A percentile compares a stretch with the other conserved stretches of the same genome.
phyloP scores from a whole-genome alignment of 1,139 yeast species.

The Candida neerlandica region DNA sequence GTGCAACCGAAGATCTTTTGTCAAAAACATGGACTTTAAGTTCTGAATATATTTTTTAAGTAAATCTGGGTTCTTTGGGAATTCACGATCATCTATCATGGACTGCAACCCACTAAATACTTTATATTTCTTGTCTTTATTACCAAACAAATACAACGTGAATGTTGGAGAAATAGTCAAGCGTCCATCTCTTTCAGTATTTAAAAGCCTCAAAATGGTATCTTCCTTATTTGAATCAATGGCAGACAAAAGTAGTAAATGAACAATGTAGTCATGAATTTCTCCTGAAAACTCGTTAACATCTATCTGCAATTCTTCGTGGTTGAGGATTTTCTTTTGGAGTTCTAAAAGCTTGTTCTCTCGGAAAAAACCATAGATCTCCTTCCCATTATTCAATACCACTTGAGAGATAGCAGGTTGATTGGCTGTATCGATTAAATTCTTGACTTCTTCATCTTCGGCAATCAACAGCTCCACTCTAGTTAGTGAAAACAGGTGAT shows the following conservation, averaged over 20 bases:
- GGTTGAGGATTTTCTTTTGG: slow-evolving; percentile 7
- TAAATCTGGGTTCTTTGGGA: slow-evolving; percentile 8
- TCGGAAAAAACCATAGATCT: slow-evolving; percentile 9
- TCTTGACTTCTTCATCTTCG: slow-evolving; percentile 4
- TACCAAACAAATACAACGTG: slow-evolving; percentile 14
- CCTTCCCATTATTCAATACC: slow-evolving; percentile 7
- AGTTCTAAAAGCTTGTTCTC: slow-evolving; percentile 2
- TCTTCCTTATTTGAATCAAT: slow-evolving; percentile 8
- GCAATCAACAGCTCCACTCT: background rate
- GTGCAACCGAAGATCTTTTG: slow-evolving; percentile 4
- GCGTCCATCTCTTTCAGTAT: background rate
- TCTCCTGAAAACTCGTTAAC: slow-evolving; percentile 5
- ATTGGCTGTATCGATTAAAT: background rate
- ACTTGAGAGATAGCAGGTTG: background rate
- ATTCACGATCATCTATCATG: slow-evolving; percentile 7
- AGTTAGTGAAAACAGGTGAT: background rate
- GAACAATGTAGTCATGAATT: slow-evolving; percentile 5
- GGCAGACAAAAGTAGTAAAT: slow-evolving; percentile 10
- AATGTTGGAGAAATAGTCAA: slow-evolving; percentile 13
- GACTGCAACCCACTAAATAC: slow-evolving; percentile 10
- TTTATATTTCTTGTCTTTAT: slow-evolving; percentile 5
- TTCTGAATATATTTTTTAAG: slow-evolving; percentile 19
- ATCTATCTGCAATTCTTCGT: slow-evolving; percentile 3
- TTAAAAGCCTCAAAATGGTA: slow-evolving; percentile 3
- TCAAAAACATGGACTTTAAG: slow-evolving; percentile 4